Evolutionary conservation across 495 filamentous ascomycete species (phyloP).

Genomic region (Neurospora tetraspora): DNA sequence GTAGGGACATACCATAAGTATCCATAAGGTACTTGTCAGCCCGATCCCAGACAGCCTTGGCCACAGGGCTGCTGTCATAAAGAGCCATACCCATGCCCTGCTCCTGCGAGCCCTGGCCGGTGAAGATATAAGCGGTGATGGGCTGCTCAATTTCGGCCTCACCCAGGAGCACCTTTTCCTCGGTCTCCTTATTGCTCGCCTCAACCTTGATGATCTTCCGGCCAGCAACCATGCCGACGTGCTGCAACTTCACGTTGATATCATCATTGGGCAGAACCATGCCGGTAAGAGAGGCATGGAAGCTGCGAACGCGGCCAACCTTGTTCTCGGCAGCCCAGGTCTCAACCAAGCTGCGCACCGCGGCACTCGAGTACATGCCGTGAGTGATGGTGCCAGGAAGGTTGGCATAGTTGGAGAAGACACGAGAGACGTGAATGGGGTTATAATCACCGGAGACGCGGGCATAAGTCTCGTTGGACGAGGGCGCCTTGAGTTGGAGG

Average conservation of each 20-base stretch:
- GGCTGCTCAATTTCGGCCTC: conserved; percentile 98
- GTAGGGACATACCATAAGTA: conserved; percentile 72
- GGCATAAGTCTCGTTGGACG: conserved; percentile 95
- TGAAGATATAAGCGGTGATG: conserved; percentile 96
- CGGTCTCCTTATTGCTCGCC: conserved; percentile 82
- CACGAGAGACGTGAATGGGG: conserved; percentile 94
- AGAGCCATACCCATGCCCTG: conserved; percentile 99
- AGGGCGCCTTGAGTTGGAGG: conserved; percentile 77
- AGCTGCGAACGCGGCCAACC: conserved; percentile 91
- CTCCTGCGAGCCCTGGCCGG: conserved; percentile 94
- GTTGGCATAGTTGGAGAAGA: conserved; percentile 91
- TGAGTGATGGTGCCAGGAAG: conserved; percentile 95
- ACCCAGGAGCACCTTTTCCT: conserved; percentile 88
- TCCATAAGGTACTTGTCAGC: conserved; percentile 97
- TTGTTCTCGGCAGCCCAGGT: conserved; percentile 99
- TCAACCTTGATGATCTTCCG: conserved; percentile 99
- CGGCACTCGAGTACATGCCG: conserved; percentile 98
- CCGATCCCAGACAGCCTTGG: conserved; percentile 95
- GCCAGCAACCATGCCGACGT: conserved; percentile 94
- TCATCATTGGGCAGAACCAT: conserved; percentile 98
- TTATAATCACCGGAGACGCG: conserved; percentile 97
- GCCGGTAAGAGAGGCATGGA: conserved; percentile 86
- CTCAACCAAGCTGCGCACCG: conserved; percentile 95
- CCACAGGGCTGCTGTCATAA: conserved; percentile 83
- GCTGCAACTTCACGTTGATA: conserved; percentile 85